A percentile compares a stretch with the other conserved stretches of the same genome.
These are phyloP conservation scores for Clavulina sp. DNA, from an alignment of 768 basidiomycete genomes.

Conservation along the genomic window DNA sequence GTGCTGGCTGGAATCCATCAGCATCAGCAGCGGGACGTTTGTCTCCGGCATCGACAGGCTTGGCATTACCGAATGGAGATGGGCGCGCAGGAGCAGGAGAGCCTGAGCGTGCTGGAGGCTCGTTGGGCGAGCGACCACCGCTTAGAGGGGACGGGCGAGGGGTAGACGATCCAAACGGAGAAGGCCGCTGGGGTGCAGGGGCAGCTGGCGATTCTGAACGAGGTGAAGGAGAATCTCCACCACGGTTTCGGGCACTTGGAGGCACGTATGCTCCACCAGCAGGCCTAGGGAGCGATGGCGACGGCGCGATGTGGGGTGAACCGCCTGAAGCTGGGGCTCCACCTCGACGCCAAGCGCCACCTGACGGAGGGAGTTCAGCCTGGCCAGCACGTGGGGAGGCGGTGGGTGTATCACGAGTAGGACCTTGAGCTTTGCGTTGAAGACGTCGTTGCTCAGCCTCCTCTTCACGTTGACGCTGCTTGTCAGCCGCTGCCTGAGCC, in stretches of 20 bases:
- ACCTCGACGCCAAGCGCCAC: conserved; percentile 2
- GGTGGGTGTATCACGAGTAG: background rate
- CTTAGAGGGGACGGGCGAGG: too few species aligned
- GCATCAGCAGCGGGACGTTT: conserved; percentile 22
- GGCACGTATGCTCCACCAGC: too few species aligned
- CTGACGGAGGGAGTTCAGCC: conserved; percentile 11
- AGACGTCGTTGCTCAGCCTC: conserved; percentile 20
- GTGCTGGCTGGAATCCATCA: conserved; percentile 56
- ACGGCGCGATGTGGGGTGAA: too few species aligned
- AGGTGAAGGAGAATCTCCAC: too few species aligned
- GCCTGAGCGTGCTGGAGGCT: conserved; percentile 1
- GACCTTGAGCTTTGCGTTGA: conserved; percentile 9
- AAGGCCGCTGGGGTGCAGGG: too few species aligned
- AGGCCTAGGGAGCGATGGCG: too few species aligned
- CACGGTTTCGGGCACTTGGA: too few species aligned
- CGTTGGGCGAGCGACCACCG: too few species aligned
- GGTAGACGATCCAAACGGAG: too few species aligned
- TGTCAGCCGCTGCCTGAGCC: conserved; percentile 14
- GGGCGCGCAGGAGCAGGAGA: conserved; percentile 11
- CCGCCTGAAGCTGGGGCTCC: too few species aligned
- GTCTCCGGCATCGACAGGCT: background rate
- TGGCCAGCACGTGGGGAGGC: background rate
- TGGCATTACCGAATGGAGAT: background rate
- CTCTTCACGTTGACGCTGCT: conserved; percentile 21
- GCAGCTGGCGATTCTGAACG: too few species aligned